Base-by-base conservation (phyloP, 257 asterid species). In the Lycium ferocissimum region DNA sequence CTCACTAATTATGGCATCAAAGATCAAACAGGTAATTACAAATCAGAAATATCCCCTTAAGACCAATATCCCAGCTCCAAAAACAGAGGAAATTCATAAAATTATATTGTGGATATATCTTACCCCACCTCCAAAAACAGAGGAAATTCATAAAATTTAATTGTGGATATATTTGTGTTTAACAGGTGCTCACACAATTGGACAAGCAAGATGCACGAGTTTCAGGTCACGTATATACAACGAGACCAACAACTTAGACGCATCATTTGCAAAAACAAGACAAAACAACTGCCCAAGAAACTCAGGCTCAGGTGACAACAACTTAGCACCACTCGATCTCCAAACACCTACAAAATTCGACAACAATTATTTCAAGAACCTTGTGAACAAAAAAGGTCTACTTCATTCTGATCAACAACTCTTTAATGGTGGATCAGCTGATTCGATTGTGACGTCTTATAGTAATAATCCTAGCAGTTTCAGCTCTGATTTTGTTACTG, bases 121-220 rank as follows among this genome's bases (percentile, higher is more conserved):
- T 6, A 9, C 40, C 8, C 18, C 72, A 65, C 79, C 14, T 70
- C 0, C 26, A 9, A 40, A 45, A 18, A 43, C 58, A 72, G 38
- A 9, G 80, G 58, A 45, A 72, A n/a, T 45, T 43, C 57, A 45
- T 9, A 70, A 70, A 38, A 17, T 40, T 15, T 70, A 5, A 70
- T 40, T 38, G 15, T 70, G 7, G 0, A 8, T 17, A 13, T 49
- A 4, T 56, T 15, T 78, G 1, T 53, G 8, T 53, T 33, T 1
- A 0, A 8, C 86, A 94, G 99, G 98, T 18, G 69, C 97, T 4
- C 99, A 96, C 93, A 94, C 98, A 5, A 95, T 96, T 43, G 99
- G 99, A 59, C 94, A 87, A 82, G 98, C 98, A 71, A 89, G 98
- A 71, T 96, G 99, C 89, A 94, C 97, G 1, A 86, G 65, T 72